These are phyloP conservation scores for Eleusine coracana DNA, from an alignment of 176 grass and related monocot species.

Conservation along the genomic window DNA sequence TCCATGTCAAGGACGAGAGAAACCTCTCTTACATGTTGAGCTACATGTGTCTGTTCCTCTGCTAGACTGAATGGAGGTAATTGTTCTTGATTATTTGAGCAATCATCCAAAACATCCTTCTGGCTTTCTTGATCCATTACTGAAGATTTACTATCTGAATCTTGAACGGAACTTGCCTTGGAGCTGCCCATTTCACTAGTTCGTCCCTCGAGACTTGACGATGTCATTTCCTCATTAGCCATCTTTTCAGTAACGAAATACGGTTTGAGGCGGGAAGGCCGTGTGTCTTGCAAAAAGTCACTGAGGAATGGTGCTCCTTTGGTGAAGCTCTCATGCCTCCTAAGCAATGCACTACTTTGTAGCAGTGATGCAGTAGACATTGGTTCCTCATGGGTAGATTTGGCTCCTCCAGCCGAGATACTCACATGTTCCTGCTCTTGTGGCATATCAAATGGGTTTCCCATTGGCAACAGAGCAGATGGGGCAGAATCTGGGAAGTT, in stretches of 20 bases:
- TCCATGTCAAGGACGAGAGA: constrained; percentile 31
- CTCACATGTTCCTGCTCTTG: constrained; percentile 34
- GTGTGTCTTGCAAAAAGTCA: constrained; percentile 45
- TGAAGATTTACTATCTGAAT: constrained; percentile 46
- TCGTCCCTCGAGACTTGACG: constrained; percentile 37
- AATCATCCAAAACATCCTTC: constrained; percentile 41
- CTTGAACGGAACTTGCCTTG: constrained; percentile 34
- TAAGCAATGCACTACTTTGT: constrained; percentile 45
- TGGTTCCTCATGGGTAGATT: constrained; percentile 33
- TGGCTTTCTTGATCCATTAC: constrained; percentile 55
- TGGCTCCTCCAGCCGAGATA: constrained; percentile 22
- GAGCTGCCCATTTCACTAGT: constrained; percentile 50
- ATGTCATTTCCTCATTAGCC: constrained; percentile 28
- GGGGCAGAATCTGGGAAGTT: constrained; percentile 68
- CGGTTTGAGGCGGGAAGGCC: constrained; percentile 49
- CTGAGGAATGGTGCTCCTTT: constrained; percentile 51
- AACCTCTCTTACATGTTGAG: constrained; percentile 22
- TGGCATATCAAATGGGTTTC: constrained; percentile 50
- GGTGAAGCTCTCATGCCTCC: constrained; percentile 72
- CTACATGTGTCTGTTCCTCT: not conserved
- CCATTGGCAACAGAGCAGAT: constrained; percentile 36
- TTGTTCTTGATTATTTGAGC: constrained; percentile 25
- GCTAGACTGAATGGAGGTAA: constrained; percentile 4
- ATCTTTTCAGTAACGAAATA: constrained; percentile 55
- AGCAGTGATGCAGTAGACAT: constrained; percentile 18